Base-by-base conservation (phyloP, 2,329 filamentous ascomycete species). In the Talaromyces albobiverticillius region DNA sequence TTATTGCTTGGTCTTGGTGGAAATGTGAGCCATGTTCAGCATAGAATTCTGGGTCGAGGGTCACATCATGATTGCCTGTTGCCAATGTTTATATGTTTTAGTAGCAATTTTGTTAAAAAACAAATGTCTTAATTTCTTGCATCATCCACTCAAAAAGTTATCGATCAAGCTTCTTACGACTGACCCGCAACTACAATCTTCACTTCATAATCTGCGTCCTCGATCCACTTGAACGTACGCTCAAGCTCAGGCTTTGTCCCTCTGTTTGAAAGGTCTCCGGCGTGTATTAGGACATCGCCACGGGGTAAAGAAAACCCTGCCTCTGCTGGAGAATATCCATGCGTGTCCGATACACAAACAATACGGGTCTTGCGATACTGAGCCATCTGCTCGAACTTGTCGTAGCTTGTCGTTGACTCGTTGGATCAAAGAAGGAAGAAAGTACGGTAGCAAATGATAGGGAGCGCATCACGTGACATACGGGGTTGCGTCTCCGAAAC, bases 311-410 rank as follows among this genome's bases (percentile, higher is more conserved):
- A 79, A 60, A 74, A 78, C n/a, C 67, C 71, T 45, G 71, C 76
- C 57, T 76, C 69, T 11, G 66, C 66, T 13, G 80, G 79, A 4
- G 74, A 73, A 53, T 78, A 76, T 54, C 76, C 78, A 62, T 84
- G 80, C 16, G 81, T 84, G 64, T 84, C 82, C 3, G 81, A 83
- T 53, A 84, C 73, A 66, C 81, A 83, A 26, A 84, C 79, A 42
- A 84, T 75, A 56, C 81, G 76, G 43, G 79, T 78, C 57, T 71
- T 78, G 55, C 61, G 67, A 43, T 53, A 60, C 4, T 47, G 41
- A n/a, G 49, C 46, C 55, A 57, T 56, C 14, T 64, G 69, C 68
- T 10, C 47, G 9, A 51, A 41, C 22, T 42, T 25, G 7, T 23
- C 36, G 20, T 26, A 18, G 18, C 20, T 13, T 31, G 42, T 40